These are phyloP conservation scores for Nectriaceae sp. DNA, from an alignment of 2,329 filamentous ascomycete genomes.

Conservation along the genomic window DNA sequence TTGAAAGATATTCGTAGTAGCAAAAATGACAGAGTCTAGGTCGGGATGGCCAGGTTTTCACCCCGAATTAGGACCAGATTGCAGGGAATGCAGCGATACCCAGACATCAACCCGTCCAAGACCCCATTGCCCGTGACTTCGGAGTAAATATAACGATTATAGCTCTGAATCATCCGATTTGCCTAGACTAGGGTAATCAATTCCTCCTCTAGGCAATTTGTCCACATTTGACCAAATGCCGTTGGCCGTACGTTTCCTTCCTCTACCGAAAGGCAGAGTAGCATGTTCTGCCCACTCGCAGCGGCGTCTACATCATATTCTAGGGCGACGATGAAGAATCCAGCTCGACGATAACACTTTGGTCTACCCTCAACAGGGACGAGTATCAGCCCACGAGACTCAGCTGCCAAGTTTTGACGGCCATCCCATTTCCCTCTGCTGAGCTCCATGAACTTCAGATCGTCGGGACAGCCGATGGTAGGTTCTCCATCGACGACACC, in stretches of 20 bases:
- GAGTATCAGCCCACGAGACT: conserved; percentile 3
- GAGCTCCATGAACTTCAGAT: conserved; percentile 1
- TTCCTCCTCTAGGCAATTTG: background rate
- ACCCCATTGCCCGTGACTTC: too few species aligned
- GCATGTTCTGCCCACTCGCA: background rate
- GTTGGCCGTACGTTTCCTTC: conserved; percentile 1
- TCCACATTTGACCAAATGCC: conserved; percentile 5
- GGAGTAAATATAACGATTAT: too few species aligned
- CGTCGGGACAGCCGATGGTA: background rate
- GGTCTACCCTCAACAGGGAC: background rate
- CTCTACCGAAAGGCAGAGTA: conserved; percentile 1
- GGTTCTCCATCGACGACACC: background rate
- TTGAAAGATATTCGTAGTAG: too few species aligned
- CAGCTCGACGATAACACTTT: conserved; percentile 1
- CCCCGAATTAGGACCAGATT: too few species aligned
- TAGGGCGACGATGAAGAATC: conserved; percentile 3
- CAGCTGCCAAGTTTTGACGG: conserved; percentile 1
- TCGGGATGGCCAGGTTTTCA: too few species aligned
- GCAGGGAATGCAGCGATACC: too few species aligned
- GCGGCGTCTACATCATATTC: conserved; percentile 2
- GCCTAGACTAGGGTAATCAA: conserved; percentile 1
- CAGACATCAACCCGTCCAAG: too few species aligned
- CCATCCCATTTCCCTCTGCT: conserved; percentile 3
- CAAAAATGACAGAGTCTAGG: too few species aligned
- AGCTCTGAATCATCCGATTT: too few species aligned